Evolutionary conservation across 345 rosid species (phyloP).

Genomic region (Citrus trifoliata): DNA sequence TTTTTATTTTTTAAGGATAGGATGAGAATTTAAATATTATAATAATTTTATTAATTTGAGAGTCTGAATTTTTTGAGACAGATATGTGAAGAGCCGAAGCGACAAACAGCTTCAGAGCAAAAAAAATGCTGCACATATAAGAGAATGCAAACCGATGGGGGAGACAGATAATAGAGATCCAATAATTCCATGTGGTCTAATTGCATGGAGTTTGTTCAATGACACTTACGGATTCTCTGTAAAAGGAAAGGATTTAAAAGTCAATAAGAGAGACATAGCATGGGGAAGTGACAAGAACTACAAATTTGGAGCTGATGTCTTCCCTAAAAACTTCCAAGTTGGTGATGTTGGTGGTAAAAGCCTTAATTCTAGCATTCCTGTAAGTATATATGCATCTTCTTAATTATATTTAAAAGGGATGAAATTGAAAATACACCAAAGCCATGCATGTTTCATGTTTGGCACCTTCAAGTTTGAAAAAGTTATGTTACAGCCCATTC

Average conservation of each 20-base stretch:
- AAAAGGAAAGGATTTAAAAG: constrained; percentile 15
- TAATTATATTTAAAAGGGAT: too few relatives aligned
- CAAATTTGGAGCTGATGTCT: constrained; percentile 49
- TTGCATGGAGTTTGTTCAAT: constrained; percentile 64
- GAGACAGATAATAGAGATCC: background rate
- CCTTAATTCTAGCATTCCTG: constrained; percentile 42
- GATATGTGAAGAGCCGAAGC: constrained; percentile 59
- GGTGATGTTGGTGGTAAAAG: constrained; percentile 44
- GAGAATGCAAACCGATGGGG: constrained; percentile 38
- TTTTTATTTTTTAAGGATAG: background rate
- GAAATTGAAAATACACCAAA: too few relatives aligned
- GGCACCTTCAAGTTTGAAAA: too few relatives aligned
- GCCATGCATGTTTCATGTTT: too few relatives aligned
- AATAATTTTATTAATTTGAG: too few relatives aligned
- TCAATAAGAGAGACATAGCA: constrained; percentile 44
- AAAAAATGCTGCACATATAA: constrained; percentile 17
- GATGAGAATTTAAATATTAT: too few relatives aligned
- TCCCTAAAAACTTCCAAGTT: constrained; percentile 44
- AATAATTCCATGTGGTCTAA: constrained; percentile 54
- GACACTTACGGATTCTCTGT: constrained; percentile 42
- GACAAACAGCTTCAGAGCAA: constrained; percentile 42
- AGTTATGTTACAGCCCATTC: too few relatives aligned
- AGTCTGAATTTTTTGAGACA: constrained; percentile 10
- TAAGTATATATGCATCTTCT: constrained; percentile 11
- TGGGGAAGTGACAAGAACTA: constrained; percentile 44